Conservation (phyloP, 192 early-diverging fungal species). For the Coemansia sp. region DNA sequence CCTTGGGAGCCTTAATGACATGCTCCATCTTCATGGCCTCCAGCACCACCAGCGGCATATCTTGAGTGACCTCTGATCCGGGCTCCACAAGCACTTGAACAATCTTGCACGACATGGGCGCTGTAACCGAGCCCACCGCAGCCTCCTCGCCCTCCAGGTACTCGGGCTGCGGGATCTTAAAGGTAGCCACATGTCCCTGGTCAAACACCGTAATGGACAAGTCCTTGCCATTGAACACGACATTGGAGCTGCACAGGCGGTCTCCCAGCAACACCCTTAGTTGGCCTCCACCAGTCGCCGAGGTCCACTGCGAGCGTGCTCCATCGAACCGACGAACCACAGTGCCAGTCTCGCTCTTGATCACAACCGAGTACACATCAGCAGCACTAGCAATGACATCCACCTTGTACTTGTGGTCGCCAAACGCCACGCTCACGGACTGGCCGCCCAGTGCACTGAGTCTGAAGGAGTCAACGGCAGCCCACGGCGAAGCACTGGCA, state of each 20-base stretch:
- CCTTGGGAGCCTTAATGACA: constrained; percentile 73
- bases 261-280: constrained; percentile 64
- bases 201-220: constrained; percentile 61
- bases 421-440: constrained; percentile 13
- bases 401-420: constrained; percentile 27
- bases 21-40: constrained; percentile 99
- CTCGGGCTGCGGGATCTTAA: constrained; percentile 40
- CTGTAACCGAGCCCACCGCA: constrained; percentile 64
- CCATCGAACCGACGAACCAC: constrained; percentile 8
- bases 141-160: constrained; percentile 76
- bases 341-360: neutral
- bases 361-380: constrained; percentile 19
- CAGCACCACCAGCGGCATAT: constrained; percentile 78
- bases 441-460: constrained; percentile 40
- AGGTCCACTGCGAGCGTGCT: constrained; percentile 24
- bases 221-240: constrained; percentile 62
- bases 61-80: constrained; percentile 80
- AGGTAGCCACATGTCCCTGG: constrained; percentile 62
- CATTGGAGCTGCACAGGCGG: constrained; percentile 58
- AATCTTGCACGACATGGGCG: constrained; percentile 92
- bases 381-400: constrained; percentile 10
- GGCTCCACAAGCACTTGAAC: constrained; percentile 76
- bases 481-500: constrained; percentile 36
- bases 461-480: constrained; percentile 50
- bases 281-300: constrained; percentile 23